Evolutionary conservation across 1,284 basidiomycete species (phyloP), one percentile per base, ranked within the genome.

Genomic region (Rhodotorula sp.): DNA sequence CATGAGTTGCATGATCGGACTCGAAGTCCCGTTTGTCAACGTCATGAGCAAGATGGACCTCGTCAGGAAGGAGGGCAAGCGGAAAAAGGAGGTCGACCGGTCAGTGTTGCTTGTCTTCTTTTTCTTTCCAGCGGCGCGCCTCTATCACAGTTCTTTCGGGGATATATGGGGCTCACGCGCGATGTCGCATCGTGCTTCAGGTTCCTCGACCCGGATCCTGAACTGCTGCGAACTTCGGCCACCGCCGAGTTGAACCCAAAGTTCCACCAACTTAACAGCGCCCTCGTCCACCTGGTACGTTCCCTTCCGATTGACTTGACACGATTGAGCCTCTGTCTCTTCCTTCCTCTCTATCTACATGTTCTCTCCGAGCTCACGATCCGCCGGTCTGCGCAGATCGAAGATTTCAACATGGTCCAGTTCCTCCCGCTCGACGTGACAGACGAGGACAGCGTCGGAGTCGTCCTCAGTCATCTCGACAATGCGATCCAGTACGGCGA

Each of bases 1-100:
- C 30, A 98, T 99, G 94, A 95, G 91, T 59, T 93, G 95, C 58
- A 99, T 99, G 96, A 91, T 99, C 65, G 94, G 95, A 76, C 86
- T 99, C 42, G 95, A 98, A 78, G 88, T 97, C 54, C 92, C 94
- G 0, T 96, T 94, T 89, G 88, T 99, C 74, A 99, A 99, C 77
- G 83, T 99, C 79, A 93, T 99, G 89, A 95, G 91, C 66, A 99
- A 99, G 82, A 99, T 99, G 95, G 96, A 99, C 81, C 85, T 99
- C 42, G 91, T 99, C 48, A 91, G 88, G 88, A 78, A 79, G 61
- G 82, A 91, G 15, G 70, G 70, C 22, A 75, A 85, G 87, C 76
- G 88, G 86, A 77, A 86, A 84, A 67, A 86, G 83, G 80, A 90
- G 85, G 82, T 95, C 62, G 89, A 91, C 45, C 86, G 91, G 87